These are phyloP conservation scores for Emiliania huxleyi DNA, from an alignment of 78 protist genomes.

Conservation along the genomic window DNA sequence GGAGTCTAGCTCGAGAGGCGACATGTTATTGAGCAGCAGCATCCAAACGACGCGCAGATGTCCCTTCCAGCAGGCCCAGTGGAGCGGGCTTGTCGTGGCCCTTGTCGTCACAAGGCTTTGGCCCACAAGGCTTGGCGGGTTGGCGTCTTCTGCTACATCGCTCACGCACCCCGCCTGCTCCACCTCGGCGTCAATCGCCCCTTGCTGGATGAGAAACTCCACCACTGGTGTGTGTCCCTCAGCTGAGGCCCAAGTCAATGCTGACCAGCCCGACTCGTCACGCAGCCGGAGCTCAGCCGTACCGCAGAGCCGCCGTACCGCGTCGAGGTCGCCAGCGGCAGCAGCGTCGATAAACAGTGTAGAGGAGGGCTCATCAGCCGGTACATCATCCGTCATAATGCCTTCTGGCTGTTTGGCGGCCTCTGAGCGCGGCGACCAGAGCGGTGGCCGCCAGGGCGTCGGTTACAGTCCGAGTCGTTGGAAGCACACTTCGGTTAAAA, in stretches of 20 bases:
- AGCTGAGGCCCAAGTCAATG: not conserved
- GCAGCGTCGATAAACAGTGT: too few relatives aligned
- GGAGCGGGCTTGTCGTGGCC: not conserved
- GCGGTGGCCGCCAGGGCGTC: too few relatives aligned
- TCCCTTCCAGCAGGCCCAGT: not conserved
- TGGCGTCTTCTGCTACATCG: not conserved
- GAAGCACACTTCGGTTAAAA: too few relatives aligned
- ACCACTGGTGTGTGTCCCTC: not conserved
- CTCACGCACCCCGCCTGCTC: not conserved
- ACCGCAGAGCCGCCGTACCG: too few relatives aligned
- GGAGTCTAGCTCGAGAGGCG: not conserved
- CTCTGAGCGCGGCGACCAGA: too few relatives aligned
- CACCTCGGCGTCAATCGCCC: not conserved
- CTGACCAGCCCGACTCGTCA: not conserved
- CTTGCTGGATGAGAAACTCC: not conserved
- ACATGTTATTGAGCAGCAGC: not conserved
- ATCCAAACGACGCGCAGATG: not conserved
- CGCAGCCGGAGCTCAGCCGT: too few relatives aligned
- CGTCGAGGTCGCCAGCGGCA: too few relatives aligned
- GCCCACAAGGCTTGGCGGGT: not conserved
- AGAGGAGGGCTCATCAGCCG: too few relatives aligned
- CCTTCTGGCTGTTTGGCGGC: too few relatives aligned
- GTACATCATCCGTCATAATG: too few relatives aligned
- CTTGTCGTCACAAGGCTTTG: not conserved
- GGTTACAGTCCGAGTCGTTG: too few relatives aligned